phyloP scores from a whole-genome alignment of 2,329 filamentous ascomycete species.

The Harringtonia lauricola region DNA sequence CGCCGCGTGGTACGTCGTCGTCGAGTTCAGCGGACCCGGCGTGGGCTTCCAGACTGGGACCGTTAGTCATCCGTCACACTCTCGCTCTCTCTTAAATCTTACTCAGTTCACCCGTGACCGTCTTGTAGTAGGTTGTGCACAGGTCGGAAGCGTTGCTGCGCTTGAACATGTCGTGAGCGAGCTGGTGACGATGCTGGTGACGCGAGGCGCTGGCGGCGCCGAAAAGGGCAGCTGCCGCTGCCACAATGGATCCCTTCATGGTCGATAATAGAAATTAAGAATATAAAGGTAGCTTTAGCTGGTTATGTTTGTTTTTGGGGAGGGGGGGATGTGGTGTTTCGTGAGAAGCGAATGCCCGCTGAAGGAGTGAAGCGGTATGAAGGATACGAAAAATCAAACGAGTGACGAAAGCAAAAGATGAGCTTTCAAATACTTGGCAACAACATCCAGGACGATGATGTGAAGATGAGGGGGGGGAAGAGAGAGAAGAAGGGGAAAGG shows the following conservation, averaged over 20 bases:
- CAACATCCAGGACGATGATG: slow-evolving; percentile 36
- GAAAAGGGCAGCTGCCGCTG: slow-evolving; percentile 51
- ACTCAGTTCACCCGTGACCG: slow-evolving; percentile 58
- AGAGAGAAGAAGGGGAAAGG: slow-evolving; percentile 16
- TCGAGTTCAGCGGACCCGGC: background rate
- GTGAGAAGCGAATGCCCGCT: slow-evolving; percentile 64
- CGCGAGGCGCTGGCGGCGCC: slow-evolving; percentile 43
- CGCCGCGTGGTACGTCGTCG: background rate
- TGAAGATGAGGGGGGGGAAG: slow-evolving; percentile 20
- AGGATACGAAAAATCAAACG: slow-evolving; percentile 25
- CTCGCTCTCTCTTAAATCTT: too few species aligned
- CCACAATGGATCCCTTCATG: slow-evolving; percentile 66
- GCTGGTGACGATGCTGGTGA: slow-evolving; percentile 37
- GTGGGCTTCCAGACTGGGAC: background rate
- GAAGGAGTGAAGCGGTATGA: slow-evolving; percentile 77
- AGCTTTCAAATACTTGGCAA: slow-evolving; percentile 34
- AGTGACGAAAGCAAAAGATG: slow-evolving; percentile 38
- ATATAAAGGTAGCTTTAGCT: background rate
- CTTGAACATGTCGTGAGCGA: slow-evolving; percentile 42
- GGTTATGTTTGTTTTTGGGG: slow-evolving; percentile 13
- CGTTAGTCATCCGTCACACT: too few species aligned
- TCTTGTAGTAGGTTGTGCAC: slow-evolving; percentile 67
- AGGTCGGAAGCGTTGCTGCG: slow-evolving; percentile 35
- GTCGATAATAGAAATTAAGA: slow-evolving; percentile 23
- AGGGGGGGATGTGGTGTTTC: background rate